phyloP scores from a whole-genome alignment of 495 filamentous ascomycete species.

The Cladorrhinum samala region DNA sequence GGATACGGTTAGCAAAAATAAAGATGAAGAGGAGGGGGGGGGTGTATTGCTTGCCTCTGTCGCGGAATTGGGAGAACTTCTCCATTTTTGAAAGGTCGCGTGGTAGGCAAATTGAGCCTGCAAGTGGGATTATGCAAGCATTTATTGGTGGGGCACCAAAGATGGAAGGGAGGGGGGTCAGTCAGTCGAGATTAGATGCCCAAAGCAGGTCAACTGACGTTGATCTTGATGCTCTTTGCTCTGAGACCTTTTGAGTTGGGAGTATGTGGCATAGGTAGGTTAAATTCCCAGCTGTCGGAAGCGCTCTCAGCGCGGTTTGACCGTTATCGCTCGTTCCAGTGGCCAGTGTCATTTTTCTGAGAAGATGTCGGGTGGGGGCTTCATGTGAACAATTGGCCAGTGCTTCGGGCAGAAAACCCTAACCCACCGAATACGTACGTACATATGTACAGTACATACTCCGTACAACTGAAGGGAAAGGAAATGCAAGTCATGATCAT shows the following conservation, averaged over 20 bases:
- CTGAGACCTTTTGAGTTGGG: no score
- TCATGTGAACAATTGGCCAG: conserved; percentile 11
- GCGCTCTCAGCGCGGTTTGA: neutral
- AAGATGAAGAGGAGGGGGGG: neutral
- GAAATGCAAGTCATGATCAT: neutral
- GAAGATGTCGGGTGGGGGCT: neutral
- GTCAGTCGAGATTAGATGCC: no score
- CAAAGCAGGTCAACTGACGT: neutral
- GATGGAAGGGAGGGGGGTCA: no score
- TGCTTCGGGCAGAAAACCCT: neutral
- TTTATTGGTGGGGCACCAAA: neutral
- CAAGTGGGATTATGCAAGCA: no score
- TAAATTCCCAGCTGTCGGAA: no score
- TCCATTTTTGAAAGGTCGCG: conserved; percentile 57
- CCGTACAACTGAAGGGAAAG: no score
- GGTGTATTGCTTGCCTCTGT: conserved; percentile 67
- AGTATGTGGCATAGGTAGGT: no score
- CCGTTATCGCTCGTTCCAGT: neutral
- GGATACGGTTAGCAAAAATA: conserved; percentile 11
- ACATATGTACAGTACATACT: no score
- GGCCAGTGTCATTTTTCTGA: neutral
- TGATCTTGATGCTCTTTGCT: no score
- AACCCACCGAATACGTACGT: neutral
- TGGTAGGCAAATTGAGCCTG: neutral
- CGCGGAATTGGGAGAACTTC: conserved; percentile 93